Conservation (phyloP, 768 basidiomycete genomes). For the Suillus ampliporus region DNA sequence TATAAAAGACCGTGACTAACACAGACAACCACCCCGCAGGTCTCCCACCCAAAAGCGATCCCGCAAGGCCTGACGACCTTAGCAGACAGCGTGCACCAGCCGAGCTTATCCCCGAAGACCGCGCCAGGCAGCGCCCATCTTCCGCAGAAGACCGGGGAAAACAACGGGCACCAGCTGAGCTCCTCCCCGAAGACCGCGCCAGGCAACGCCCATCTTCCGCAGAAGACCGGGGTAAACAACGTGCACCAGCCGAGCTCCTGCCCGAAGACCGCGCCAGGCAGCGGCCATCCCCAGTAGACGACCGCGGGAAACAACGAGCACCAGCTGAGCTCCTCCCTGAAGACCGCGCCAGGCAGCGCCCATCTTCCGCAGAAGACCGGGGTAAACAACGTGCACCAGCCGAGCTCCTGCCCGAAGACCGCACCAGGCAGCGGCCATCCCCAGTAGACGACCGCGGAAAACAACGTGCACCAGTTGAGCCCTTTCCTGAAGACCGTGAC, state of each 20-base stretch:
- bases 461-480: neutral
- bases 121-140: neutral
- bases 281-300: neutral
- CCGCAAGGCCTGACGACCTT: neutral
- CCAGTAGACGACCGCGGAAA: neutral
- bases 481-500: neutral
- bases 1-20: neutral
- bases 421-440: neutral
- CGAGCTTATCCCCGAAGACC: neutral
- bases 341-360: neutral
- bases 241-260: neutral
- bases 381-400: conserved; percentile 3
- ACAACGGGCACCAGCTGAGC: neutral
- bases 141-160: neutral
- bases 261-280: neutral
- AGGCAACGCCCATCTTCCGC: neutral
- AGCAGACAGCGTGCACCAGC: neutral
- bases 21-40: neutral
- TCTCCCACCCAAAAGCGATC: neutral
- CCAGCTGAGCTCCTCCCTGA: neutral
- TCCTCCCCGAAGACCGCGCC: neutral
- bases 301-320: conserved; percentile 3
- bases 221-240: conserved; percentile 2
- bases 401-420: neutral
- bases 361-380: neutral